Base-by-base conservation (phyloP, 345 rosid genomes). In the Lepidium africanum region DNA sequence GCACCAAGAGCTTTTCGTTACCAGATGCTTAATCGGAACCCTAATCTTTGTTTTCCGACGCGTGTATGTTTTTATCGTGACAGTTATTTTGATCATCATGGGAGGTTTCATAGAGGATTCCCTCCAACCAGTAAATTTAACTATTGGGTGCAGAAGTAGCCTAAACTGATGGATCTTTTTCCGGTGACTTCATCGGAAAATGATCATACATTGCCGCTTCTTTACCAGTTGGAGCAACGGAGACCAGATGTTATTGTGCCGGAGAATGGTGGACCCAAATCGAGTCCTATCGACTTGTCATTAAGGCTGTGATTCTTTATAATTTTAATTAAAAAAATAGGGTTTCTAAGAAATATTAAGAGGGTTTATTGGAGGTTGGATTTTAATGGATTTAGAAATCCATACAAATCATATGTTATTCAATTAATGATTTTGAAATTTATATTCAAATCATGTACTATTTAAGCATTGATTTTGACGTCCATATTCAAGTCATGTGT, bases 271-370 rank as follows among this genome's bases (percentile, higher is more conserved):
- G 43, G 45, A 13, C 4, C 5, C 27, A 43, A 23, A 42, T 51
- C 57, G 17, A 43, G 56, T 43, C 3, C 7, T 68, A 48, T 73
- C 30, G 77, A 73, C 62, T 59, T 73, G 67, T 50, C 72, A 46
- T 51, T 73, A 43, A 73, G 62, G 57, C 50, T 73, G 0, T 51
- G 49, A 59, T 10, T 46, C 38, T 36, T 25, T 3, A 5, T 23
- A 5, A 3, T 15, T 1, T 21, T 21, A 25, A 25, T 3, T 2
- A 2, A 0, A 25, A 25, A 25, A 25, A 2, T 25, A 25, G 27
- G 61, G 55, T 43, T 46, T 30, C 6, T 32, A 35, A 19, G 5
- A 69, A 58, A 10, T 30, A 38, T 47, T 10, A 48, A 48, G 23
- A n/a, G n/a, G n/a, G n/a, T n/a, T 45, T 36, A n/a, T 47, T 16